Percentiles rank a stretch among this genome's conserved stretches.
These are phyloP conservation scores for Xylaria sp. DNA, from an alignment of 2,329 filamentous ascomycete species.

Conservation along the genomic window DNA sequence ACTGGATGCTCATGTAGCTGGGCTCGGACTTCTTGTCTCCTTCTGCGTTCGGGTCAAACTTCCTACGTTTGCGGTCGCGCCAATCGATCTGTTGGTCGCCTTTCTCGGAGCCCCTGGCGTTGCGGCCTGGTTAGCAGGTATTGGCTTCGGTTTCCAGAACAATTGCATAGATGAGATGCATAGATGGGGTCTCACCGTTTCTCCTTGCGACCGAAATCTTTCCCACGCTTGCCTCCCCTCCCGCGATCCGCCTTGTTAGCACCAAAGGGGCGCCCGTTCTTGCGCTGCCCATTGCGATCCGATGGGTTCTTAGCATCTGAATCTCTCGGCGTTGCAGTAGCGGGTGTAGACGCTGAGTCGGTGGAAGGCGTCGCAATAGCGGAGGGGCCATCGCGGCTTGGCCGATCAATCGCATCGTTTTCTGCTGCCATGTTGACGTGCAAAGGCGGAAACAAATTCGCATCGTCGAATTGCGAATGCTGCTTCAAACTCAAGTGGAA, in stretches of 20 bases:
- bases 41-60: slow-evolving; percentile 53
- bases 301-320: slow-evolving; percentile 21
- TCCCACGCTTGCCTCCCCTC: slow-evolving; percentile 39
- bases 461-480: slow-evolving; percentile 23
- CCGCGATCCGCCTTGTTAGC: slow-evolving; percentile 40
- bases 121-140: slow-evolving; percentile 59
- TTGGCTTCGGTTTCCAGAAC: slow-evolving; percentile 41
- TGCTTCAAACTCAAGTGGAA: slow-evolving; percentile 9
- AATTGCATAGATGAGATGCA: background rate
- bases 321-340: slow-evolving; percentile 21
- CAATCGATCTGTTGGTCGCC: slow-evolving; percentile 56
- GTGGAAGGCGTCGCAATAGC: slow-evolving; percentile 11
- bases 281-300: slow-evolving; percentile 36
- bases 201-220: slow-evolving; percentile 30
- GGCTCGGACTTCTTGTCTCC: slow-evolving; percentile 52
- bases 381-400: slow-evolving; percentile 7
- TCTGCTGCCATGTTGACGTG: slow-evolving; percentile 32
- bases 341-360: slow-evolving; percentile 18
- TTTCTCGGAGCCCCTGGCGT: slow-evolving; percentile 62
- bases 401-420: slow-evolving; percentile 21
- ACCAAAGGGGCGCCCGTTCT: slow-evolving; percentile 37
- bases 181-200: slow-evolving; percentile 38
- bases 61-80: slow-evolving; percentile 66
- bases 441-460: slow-evolving; percentile 13
- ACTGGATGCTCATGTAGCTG: slow-evolving; percentile 68